Evolutionary conservation across 169 alveolate genomes (phyloP).

Genomic region (Eimeria praecox): DNA sequence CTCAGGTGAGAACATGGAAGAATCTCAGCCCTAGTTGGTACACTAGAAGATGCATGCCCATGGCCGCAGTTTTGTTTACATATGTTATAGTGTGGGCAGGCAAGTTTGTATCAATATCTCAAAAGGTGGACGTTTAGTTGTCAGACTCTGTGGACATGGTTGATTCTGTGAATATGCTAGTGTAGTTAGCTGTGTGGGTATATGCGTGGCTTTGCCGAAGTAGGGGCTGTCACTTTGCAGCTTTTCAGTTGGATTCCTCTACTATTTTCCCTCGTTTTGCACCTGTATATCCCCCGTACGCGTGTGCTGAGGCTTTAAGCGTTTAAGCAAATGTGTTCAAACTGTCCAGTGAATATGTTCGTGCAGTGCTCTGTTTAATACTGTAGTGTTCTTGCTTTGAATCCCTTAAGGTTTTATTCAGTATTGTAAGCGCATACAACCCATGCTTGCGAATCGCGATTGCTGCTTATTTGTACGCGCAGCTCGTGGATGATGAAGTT

Average conservation of each 20-base stretch:
- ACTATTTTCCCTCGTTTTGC: neutral
- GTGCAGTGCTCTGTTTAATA: neutral
- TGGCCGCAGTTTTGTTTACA: neutral
- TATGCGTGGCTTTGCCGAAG: neutral
- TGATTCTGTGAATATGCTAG: neutral
- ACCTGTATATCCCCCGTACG: neutral
- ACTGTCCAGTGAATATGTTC: neutral
- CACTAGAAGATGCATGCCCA: neutral
- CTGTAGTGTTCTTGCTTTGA: neutral
- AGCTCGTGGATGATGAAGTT: conserved; percentile 90
- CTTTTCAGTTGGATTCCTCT: neutral
- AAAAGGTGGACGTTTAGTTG: neutral
- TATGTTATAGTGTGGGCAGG: neutral
- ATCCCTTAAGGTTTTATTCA: neutral
- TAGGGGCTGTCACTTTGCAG: neutral
- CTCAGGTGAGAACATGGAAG: neutral
- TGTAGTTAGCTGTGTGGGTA: neutral
- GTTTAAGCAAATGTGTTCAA: neutral
- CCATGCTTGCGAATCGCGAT: neutral
- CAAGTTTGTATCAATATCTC: neutral
- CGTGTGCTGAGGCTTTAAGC: neutral
- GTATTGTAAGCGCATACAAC: neutral
- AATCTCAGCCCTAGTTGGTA: neutral
- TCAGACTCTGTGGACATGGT: neutral
- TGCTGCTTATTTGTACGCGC: neutral